phyloP scores from a whole-genome alignment of 371 early-diverging fungal genomes.

The Lichtheimia corymbifera region DNA sequence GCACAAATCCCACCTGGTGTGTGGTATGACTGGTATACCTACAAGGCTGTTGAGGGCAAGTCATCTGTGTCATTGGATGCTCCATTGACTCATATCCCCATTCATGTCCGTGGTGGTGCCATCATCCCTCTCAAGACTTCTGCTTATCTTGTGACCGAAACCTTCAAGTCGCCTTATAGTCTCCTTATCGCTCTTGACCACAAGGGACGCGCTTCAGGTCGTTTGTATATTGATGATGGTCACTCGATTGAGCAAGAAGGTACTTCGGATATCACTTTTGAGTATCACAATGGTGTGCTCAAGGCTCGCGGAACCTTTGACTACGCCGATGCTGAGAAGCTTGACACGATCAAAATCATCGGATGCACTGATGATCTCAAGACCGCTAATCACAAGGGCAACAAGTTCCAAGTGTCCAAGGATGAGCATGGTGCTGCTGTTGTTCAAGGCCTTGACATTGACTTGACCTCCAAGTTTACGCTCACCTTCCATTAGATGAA shows the following conservation, averaged over 20 bases:
- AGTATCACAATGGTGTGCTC: constrained; percentile 26
- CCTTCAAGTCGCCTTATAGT: constrained; percentile 37
- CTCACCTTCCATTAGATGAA: too few species aligned
- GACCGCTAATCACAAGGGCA: constrained; percentile 12
- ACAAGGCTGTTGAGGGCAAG: constrained; percentile 12
- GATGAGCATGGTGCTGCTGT: background rate
- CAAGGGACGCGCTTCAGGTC: constrained; percentile 43
- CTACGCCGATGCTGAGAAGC: constrained; percentile 26
- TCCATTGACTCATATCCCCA: constrained; percentile 46
- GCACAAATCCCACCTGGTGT: constrained; percentile 57
- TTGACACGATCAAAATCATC: constrained; percentile 19
- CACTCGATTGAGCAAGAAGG: constrained; percentile 36
- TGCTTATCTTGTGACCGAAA: constrained; percentile 46
- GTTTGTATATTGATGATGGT: constrained; percentile 64
- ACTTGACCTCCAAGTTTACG: background rate
- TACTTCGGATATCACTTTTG: constrained; percentile 32
- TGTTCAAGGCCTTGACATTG: constrained; percentile 1
- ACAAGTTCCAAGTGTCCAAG: constrained; percentile 1
- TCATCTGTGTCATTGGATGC: constrained; percentile 34
- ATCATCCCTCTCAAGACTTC: constrained; percentile 53
- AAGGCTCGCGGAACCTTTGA: constrained; percentile 30
- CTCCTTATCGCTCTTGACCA: constrained; percentile 56
- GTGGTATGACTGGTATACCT: constrained; percentile 57
- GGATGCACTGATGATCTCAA: constrained; percentile 6
- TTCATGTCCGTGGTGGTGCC: constrained; percentile 52